phyloP scores from a whole-genome alignment of 192 early-diverging fungal species.

The Jimgerdemannia flammicorona region DNA sequence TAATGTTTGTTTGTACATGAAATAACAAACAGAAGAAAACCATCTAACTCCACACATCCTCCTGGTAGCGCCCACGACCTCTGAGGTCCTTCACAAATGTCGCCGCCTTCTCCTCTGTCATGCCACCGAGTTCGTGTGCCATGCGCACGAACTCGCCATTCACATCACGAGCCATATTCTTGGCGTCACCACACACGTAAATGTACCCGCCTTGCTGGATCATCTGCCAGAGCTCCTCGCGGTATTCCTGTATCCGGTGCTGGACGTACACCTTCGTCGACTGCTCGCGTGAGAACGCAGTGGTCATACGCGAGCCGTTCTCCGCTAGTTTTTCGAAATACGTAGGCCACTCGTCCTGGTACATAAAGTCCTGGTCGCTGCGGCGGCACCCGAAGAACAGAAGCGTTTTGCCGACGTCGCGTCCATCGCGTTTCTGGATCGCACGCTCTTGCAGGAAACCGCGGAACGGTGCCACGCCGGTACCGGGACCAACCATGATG shows the following conservation, averaged over 20 bases:
- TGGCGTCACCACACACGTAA: slow-evolving; percentile 96
- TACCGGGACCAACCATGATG: slow-evolving; percentile 99
- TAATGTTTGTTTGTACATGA: background rate
- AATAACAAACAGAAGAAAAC: background rate
- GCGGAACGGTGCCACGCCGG: slow-evolving; percentile 97
- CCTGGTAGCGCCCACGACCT: slow-evolving; percentile 78
- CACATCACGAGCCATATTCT: slow-evolving; percentile 95
- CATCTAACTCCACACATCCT: slow-evolving; percentile 89
- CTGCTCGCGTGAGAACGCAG: slow-evolving; percentile 86
- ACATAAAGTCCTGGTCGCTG: slow-evolving; percentile 84
- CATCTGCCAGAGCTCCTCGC: slow-evolving; percentile 76
- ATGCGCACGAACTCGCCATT: slow-evolving; percentile 60
- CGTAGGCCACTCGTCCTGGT: slow-evolving; percentile 73
- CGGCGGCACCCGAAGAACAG: slow-evolving; percentile 96
- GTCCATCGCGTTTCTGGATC: slow-evolving; percentile 49
- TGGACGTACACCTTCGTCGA: slow-evolving; percentile 94
- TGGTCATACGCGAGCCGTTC: slow-evolving; percentile 62
- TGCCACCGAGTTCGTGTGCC: slow-evolving; percentile 61
- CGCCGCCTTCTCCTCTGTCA: slow-evolving; percentile 62
- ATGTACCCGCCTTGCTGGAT: slow-evolving; percentile 71
- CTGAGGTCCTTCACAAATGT: slow-evolving; percentile 86
- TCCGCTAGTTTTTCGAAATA: slow-evolving; percentile 59
- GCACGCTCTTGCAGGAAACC: slow-evolving; percentile 93
- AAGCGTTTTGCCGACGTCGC: slow-evolving; percentile 76
- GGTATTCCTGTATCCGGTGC: slow-evolving; percentile 75